These are phyloP conservation scores for Exophiala mesophila DNA, from an alignment of 2,329 filamentous ascomycete genomes.

Conservation along the genomic window DNA sequence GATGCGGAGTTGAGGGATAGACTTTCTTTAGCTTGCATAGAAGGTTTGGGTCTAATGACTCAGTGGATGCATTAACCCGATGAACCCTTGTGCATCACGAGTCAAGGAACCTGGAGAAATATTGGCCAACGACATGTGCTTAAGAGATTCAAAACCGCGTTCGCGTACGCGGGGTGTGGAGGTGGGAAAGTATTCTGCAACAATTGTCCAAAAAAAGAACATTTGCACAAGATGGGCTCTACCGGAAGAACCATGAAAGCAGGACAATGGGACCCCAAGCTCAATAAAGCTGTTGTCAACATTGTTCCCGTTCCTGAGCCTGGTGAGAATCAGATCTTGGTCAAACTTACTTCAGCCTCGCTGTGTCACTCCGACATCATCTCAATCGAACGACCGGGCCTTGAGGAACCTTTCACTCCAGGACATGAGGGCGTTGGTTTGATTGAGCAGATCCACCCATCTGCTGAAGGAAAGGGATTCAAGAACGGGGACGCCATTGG, in stretches of 20 bases:
- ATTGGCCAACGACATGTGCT: neutral
- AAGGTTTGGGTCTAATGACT: neutral
- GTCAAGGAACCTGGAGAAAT: neutral
- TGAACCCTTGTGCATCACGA: neutral
- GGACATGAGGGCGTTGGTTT: slow-evolving; percentile 47
- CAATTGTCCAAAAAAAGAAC: too few relatives aligned
- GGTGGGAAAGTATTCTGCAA: too few relatives aligned
- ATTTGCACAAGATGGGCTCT: slow-evolving; percentile 7
- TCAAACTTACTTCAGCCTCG: slow-evolving; percentile 37
- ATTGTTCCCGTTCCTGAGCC: slow-evolving; percentile 42
- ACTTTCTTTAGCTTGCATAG: too few relatives aligned
- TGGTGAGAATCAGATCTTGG: slow-evolving; percentile 37
- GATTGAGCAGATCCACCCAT: slow-evolving; percentile 37
- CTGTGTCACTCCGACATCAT: slow-evolving; percentile 40
- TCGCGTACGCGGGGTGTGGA: neutral
- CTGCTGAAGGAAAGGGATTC: slow-evolving; percentile 37
- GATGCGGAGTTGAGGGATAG: too few relatives aligned
- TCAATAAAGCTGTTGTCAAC: slow-evolving; percentile 35
- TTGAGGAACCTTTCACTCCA: slow-evolving; percentile 29
- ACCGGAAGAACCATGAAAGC: slow-evolving; percentile 8
- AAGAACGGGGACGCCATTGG: slow-evolving; percentile 42
- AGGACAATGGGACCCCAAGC: slow-evolving; percentile 12
- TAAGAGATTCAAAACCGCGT: neutral
- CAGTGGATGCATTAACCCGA: neutral
- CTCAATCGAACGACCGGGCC: neutral